Evolutionary conservation across 1,284 basidiomycete genomes (phyloP), one percentile per base, ranked within the genome.

Genomic region (Rhodofomes roseus): DNA sequence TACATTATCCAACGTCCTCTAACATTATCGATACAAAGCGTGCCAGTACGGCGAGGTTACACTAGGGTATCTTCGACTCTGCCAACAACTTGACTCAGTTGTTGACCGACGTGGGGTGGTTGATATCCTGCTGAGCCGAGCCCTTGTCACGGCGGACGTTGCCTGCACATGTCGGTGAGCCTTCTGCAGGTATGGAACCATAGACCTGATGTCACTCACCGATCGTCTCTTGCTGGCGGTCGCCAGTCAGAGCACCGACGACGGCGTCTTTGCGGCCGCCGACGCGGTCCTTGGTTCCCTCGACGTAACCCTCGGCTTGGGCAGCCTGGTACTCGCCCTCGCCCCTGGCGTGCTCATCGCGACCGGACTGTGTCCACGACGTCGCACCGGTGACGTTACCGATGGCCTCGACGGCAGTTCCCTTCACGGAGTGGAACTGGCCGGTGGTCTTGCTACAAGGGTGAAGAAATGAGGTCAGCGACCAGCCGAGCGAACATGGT

Each of bases 341-440:
- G 54, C 89, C 89, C 59, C 77, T 69, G 50, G 78, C 77, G 68
- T 90, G 89, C 67, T 89, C 86, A 61, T 90, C 77, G 61, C 83
- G 82, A 18, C 89, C 88, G 36, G 83, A 74, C 61, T 80, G 70
- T 65, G 77, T 64, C 84, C 81, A 85, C 4, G 75, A 69, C 50
- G 73, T 64, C 12, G 76, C 69, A n/a, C 84, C 83, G 46, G 77
- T 79, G 52, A 79, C 23, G 62, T 85, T 77, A 55, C 85, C 84
- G 57, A 82, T 69, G 73, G 76, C 70, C 75, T 90, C 87, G 66
- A 88, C 83, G 57, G 73, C 70, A 54, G 74, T 80, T 18, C 89
- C 90, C 75, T 86, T 86, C 40, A 77, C 62, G 2, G 83, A 85
- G 73, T 86, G 83, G 66, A 70, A 76, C 73, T 89, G 83, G 63